Evolutionary conservation across 164 flowering plant species (phyloP).

Genomic region (Piper longum): DNA sequence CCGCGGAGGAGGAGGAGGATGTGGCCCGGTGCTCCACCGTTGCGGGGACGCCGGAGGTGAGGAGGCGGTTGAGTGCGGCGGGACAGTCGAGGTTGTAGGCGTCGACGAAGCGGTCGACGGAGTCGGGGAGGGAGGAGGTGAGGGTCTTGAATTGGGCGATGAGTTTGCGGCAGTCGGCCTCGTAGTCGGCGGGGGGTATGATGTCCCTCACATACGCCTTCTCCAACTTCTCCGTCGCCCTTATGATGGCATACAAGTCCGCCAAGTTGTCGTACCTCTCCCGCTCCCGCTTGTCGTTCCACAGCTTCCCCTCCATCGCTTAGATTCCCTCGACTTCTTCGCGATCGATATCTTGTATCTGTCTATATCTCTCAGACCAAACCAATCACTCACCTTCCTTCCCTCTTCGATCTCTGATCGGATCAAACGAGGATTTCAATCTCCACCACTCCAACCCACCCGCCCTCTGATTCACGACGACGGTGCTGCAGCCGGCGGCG

Average conservation of each 20-base stretch:
- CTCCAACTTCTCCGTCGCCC: slow-evolving; percentile 86
- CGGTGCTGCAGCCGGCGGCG: no score
- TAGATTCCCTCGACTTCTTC: no score
- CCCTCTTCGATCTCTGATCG: no score
- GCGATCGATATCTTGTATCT: no score
- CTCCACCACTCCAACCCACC: no score
- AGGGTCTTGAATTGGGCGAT: slow-evolving; percentile 83
- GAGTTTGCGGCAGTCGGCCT: slow-evolving; percentile 63
- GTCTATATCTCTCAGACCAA: no score
- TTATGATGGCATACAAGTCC: slow-evolving; percentile 77
- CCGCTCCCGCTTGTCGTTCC: slow-evolving; percentile 92
- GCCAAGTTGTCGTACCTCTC: slow-evolving; percentile 94
- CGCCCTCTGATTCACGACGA: no score
- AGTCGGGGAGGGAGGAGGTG: slow-evolving; percentile 54
- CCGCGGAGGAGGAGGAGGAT: slow-evolving; percentile 42
- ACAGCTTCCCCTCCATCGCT: slow-evolving; percentile 81
- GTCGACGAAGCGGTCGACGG: slow-evolving; percentile 68
- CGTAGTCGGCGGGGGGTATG: slow-evolving; percentile 53
- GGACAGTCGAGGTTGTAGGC: slow-evolving; percentile 88
- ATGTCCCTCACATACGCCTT: slow-evolving; percentile 78
- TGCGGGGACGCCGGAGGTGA: slow-evolving; percentile 78
- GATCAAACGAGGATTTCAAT: no score
- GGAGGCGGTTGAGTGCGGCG: slow-evolving; percentile 66
- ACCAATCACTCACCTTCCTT: no score
- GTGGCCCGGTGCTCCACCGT: slow-evolving; percentile 82